Base-by-base conservation (phyloP, 208 protist species). In the Wallacemonas sp. region DNA sequence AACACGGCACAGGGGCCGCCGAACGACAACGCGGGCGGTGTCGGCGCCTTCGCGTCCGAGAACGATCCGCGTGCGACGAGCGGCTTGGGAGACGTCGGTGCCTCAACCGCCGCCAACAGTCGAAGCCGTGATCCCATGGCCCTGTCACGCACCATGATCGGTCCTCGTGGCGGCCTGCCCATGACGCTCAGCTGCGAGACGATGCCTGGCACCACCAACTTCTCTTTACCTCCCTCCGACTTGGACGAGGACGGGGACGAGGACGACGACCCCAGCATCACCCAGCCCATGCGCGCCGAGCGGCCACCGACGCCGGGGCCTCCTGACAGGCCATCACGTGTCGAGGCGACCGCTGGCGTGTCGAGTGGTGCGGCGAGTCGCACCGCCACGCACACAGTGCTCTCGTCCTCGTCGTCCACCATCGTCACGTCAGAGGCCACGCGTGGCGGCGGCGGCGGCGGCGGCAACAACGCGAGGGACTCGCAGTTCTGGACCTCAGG, bases 111-210 rank as follows among this genome's bases (percentile, higher is more conserved):
- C 34, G 30, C 3, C 17, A 55, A 15, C 29, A 36, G 48, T 46
- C 50, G 30, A 6, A n/a, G n/a, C 26, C 30, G 21, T 6, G 50
- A 57, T 37, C 6, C 50, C 17, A 5, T 57, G 50, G 26, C 50
- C 10, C 50, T 57, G n/a, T 57, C 50, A 9, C 6, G 30, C 30
- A 39, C 50, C 17, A 26, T 4, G 30, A 4, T 0, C 29, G 30
- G 29, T 34, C 50, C 30, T 13, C 30, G 50, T 6, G 30, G 50
- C 5, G 50, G 50, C 12, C 30, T 57, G 36, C 55, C 55, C 38
- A 46, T 24, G 21, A 48, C 38, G 3, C 6, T 62, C 0, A 62
- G 55, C 55, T 62, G 34, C 22, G 55, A 62, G 55, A 62, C 55
- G 4, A 44, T 62, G 39, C 55, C 55, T 6, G 55, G 55, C 6